A percentile compares a stretch with the other conserved stretches of the same genome.
phyloP scores from a whole-genome alignment of 495 filamentous ascomycete genomes.

The Lentithecium fluviatile region DNA sequence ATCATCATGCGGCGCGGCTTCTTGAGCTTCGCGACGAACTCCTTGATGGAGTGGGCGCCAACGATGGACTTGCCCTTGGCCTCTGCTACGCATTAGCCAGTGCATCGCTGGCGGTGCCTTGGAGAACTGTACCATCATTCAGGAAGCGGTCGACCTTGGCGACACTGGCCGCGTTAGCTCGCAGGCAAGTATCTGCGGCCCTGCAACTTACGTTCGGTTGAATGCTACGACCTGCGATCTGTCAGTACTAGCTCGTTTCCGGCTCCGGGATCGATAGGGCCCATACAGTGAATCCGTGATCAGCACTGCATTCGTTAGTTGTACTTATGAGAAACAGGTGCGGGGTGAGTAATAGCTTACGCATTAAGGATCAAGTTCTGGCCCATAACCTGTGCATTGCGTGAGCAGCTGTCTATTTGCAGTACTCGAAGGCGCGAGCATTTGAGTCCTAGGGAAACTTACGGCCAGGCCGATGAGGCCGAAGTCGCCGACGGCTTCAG shows the following conservation, averaged over 20 bases:
- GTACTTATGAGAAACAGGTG: conserved; percentile 10
- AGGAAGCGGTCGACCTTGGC: conserved; percentile 97
- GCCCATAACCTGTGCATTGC: conserved; percentile 67
- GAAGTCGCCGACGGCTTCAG: conserved; percentile 69
- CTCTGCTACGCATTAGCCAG: conserved; percentile 27
- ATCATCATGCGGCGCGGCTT: conserved; percentile 94
- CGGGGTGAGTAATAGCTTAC: conserved; percentile 43
- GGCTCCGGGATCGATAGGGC: background rate
- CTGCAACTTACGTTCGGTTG: conserved; percentile 72
- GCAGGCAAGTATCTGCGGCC: no score
- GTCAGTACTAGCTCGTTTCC: conserved; percentile 9
- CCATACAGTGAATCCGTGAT: conserved; percentile 64
- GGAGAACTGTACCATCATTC: conserved; percentile 64
- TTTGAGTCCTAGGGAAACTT: conserved; percentile 1
- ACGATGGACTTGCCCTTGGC: conserved; percentile 79
- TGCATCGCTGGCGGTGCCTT: background rate
- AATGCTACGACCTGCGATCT: conserved; percentile 66
- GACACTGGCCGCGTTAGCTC: conserved; percentile 45
- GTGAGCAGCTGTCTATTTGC: conserved; percentile 4
- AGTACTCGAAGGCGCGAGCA: background rate
- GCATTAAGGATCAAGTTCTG: conserved; percentile 98
- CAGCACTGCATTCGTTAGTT: conserved; percentile 30
- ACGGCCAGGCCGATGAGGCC: conserved; percentile 96
- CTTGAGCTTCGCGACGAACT: conserved; percentile 95
- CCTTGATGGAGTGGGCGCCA: conserved; percentile 89